Percentiles rank a stretch among this genome's conserved stretches.
phyloP scores from a whole-genome alignment of 2,329 filamentous ascomycete species.

The Penicillium sp. region DNA sequence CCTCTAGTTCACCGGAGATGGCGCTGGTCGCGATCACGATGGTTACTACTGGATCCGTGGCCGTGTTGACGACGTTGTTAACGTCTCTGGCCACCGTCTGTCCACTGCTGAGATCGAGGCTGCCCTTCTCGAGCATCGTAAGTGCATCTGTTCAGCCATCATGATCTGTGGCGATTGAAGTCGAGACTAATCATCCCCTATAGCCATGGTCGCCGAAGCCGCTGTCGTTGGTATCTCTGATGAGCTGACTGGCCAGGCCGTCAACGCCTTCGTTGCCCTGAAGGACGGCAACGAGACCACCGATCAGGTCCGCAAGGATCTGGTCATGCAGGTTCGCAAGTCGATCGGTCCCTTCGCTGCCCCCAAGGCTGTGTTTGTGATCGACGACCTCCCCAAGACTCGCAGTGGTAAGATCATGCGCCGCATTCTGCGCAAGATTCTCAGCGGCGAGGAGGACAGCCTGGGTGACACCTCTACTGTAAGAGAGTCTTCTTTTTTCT shows the following conservation, averaged over 20 bases:
- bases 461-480: conserved; percentile 91
- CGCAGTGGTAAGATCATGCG: conserved; percentile 99
- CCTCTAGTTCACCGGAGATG: conserved; percentile 65
- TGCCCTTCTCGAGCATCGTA: conserved; percentile 86
- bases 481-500: conserved; percentile 44
- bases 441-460: conserved; percentile 96
- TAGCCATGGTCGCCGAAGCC: conserved; percentile 74
- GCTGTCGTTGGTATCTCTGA: conserved; percentile 92
- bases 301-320: conserved; percentile 87
- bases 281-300: conserved; percentile 78
- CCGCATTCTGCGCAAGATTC: conserved; percentile 92
- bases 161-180: neutral
- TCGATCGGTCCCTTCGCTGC: conserved; percentile 97
- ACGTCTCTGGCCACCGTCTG: conserved; percentile 92
- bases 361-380: conserved; percentile 87
- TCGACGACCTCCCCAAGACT: conserved; percentile 95
- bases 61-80: conserved; percentile 97
- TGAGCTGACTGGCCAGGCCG: conserved; percentile 93
- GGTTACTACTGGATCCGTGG: conserved; percentile 99
- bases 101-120: conserved; percentile 98
- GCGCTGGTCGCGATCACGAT: conserved; percentile 92
- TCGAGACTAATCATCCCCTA: conserved; percentile 21
- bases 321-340: conserved; percentile 92
- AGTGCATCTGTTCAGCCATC: conserved; percentile 21
- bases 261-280: conserved; percentile 93